Conservation (phyloP, 2,329 filamentous ascomycete genomes). For the Aspergillus calidoustus region DNA sequence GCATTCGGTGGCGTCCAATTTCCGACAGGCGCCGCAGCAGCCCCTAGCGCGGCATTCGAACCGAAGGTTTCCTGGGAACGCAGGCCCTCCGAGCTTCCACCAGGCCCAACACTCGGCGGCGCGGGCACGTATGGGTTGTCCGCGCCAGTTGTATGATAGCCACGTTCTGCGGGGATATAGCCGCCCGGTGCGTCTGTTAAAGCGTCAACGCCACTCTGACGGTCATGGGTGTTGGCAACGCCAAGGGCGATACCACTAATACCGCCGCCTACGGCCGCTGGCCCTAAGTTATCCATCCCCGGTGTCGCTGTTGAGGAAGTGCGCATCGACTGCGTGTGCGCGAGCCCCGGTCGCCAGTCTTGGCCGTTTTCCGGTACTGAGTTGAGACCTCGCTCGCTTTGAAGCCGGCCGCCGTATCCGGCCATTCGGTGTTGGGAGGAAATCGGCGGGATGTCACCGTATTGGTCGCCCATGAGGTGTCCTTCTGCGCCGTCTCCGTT, state of each 20-base stretch:
- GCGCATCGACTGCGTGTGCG: conserved; percentile 36
- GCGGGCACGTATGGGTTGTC: conserved; percentile 45
- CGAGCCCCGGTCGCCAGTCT: conserved; percentile 21
- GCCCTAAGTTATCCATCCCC: conserved; percentile 70
- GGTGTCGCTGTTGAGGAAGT: conserved; percentile 56
- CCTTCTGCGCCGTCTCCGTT: conserved; percentile 7
- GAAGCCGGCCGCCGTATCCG: conserved; percentile 7
- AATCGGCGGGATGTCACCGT: conserved; percentile 20
- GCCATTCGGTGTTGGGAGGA: conserved; percentile 14
- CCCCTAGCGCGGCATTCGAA: conserved; percentile 42
- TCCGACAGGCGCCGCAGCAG: conserved; percentile 38
- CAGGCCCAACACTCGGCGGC: conserved; percentile 19
- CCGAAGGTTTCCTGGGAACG: conserved; percentile 46
- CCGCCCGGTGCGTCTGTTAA: conserved; percentile 43
- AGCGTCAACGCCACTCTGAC: conserved; percentile 68
- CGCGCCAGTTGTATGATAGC: conserved; percentile 38
- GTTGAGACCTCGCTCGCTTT: conserved; percentile 14
- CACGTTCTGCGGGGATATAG: conserved; percentile 41
- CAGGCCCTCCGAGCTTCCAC: conserved; percentile 30
- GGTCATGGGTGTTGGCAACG: conserved; percentile 67
- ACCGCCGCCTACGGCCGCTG: conserved; percentile 64
- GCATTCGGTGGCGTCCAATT: conserved; percentile 40
- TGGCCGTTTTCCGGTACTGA: conserved; percentile 21
- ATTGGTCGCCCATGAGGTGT: conserved; percentile 8
- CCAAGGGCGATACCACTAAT: conserved; percentile 70